Base-by-base conservation (phyloP, 2,329 filamentous ascomycete genomes). In the Aspergillus floridensis region DNA sequence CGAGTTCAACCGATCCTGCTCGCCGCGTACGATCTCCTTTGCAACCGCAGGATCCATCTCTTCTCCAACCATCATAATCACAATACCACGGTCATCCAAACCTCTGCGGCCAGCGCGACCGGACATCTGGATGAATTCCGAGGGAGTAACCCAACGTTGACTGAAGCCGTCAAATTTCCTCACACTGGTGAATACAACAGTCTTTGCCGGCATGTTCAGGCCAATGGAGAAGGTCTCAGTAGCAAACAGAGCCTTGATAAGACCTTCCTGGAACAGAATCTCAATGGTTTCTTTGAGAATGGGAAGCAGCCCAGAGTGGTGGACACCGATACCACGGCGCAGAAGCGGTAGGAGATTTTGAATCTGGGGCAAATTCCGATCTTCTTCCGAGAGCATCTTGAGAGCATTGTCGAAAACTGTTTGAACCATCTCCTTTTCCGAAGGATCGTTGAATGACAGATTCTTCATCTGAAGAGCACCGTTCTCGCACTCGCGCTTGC, bases 51-150 rank as follows among this genome's bases (percentile, higher is more conserved):
- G 95, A 70, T 99, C 95, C 80, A 99, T 93, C 79, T 95, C 92
- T 75, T 96, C 91, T 71, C 96, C 90, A 63, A 99, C 90, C 93
- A 99, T 98, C 92, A 99, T 98, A 74, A 99, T 98, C 67, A 99
- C 95, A 68, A 98, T 96, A 84, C 95, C 95, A 65, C 95, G 90
- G 63, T 97, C 93, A 79, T 99, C 95, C 57, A 99, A 89, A 78
- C 95, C 95, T 86, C 95, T 88, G 84, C 95, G 91, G 72, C 95
- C 95, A 60, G 95, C 95, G 77, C 95, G 91, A 62, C 95, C 95
- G 56, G 95, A 96, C 95, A 99, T 99, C 74, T 99, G 95, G 55
- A 99, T 91, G 76, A 98, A 99, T 70, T 99, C 95, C 11, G 92
- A 96, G 1, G 92, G 92, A 0, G 93, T 97, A 21, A 98, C 84